phyloP scores from a whole-genome alignment of 345 rosid genomes.

The Corchorus olitorius region DNA sequence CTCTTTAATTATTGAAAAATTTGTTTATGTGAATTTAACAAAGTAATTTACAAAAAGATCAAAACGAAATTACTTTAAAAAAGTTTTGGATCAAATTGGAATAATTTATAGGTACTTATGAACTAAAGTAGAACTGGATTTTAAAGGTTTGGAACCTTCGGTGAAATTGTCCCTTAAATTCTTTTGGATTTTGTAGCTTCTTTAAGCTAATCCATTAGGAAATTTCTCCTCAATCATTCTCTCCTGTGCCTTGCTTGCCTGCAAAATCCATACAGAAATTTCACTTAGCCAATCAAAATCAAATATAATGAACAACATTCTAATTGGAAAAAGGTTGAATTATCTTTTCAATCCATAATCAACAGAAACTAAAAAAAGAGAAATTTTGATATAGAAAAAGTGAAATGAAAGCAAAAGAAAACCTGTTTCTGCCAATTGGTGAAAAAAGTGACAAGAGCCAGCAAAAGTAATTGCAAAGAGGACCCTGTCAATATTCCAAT shows the following conservation, averaged over 20 bases:
- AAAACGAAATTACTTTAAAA: too few species aligned
- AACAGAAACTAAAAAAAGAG: not conserved
- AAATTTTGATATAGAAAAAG: not conserved
- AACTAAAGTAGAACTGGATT: too few species aligned
- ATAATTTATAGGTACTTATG: too few species aligned
- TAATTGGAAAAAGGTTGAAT: not conserved
- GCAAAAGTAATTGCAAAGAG: slow-evolving; percentile 35
- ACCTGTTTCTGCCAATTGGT: slow-evolving; percentile 67
- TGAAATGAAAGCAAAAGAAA: too few species aligned
- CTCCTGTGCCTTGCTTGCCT: slow-evolving; percentile 41
- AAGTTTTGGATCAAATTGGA: too few species aligned
- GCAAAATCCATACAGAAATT: slow-evolving; percentile 4
- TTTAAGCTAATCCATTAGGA: slow-evolving; percentile 9
- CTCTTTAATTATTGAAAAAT: too few species aligned
- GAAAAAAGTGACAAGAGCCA: slow-evolving; percentile 42
- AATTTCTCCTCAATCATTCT: slow-evolving; percentile 36
- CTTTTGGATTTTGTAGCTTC: not conserved
- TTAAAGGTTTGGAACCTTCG: too few species aligned
- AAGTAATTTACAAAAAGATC: too few species aligned
- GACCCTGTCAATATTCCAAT: slow-evolving; percentile 50
- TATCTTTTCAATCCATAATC: not conserved
- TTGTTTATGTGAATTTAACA: too few species aligned
- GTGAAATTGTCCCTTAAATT: too few species aligned
- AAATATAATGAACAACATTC: not conserved
- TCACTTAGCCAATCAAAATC: not conserved